Conservation (phyloP, 139 green algal species). For the Picochlorum costavermella region DNA sequence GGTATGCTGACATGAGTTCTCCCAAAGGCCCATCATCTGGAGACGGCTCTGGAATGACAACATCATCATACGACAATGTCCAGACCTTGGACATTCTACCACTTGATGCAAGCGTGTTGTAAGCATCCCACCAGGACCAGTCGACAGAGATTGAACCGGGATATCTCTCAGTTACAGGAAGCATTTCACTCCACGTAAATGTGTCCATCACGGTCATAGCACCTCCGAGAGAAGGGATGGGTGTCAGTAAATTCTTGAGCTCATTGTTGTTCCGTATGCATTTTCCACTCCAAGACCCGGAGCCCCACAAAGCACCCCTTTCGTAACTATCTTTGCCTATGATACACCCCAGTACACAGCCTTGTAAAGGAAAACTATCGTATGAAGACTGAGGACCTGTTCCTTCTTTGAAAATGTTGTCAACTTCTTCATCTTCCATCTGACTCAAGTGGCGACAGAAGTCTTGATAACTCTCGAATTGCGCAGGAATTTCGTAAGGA, state of each 20-base stretch:
- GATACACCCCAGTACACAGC: constrained; percentile 13
- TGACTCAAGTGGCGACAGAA: neutral
- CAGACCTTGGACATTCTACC: neutral
- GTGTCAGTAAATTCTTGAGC: constrained; percentile 8
- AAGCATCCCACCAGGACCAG: constrained; percentile 11
- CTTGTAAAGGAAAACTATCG: constrained; percentile 5
- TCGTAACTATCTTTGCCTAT: constrained; percentile 9
- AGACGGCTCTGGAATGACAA: neutral
- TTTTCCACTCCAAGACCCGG: constrained; percentile 14
- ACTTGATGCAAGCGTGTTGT: neutral
- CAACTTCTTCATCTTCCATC: neutral
- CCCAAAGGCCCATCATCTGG: neutral
- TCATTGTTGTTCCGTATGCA: constrained; percentile 1
- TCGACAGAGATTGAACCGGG: constrained; percentile 3
- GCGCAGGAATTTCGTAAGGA: neutral
- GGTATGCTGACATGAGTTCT: neutral
- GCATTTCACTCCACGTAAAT: constrained; percentile 8
- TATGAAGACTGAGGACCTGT: neutral
- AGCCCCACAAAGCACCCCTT: neutral
- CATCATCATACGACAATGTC: constrained; percentile 11
- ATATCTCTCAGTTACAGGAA: neutral
- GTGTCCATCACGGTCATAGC: constrained; percentile 10
- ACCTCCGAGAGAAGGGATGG: constrained; percentile 4
- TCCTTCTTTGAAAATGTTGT: constrained; percentile 4
- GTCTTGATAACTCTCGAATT: constrained; percentile 4